phyloP scores from a whole-genome alignment of 2,329 filamentous ascomycete species.

The Sporothrix mexicana region DNA sequence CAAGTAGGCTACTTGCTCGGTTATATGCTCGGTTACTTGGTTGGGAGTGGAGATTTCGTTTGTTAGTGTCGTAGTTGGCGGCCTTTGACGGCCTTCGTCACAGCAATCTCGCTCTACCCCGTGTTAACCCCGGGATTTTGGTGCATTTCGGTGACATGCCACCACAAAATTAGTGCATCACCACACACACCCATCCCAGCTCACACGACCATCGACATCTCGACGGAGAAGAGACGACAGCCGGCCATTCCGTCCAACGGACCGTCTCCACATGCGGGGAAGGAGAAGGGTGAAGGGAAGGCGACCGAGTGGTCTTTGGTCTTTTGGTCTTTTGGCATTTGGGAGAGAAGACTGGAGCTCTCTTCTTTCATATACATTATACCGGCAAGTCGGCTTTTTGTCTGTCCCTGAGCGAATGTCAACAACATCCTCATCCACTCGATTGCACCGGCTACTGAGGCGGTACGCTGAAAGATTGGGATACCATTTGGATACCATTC shows the following conservation, averaged over 20 bases:
- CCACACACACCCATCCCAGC: background rate
- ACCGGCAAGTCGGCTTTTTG: slow-evolving; percentile 11
- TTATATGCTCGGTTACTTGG: background rate
- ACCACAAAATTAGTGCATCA: background rate
- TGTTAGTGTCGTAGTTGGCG: background rate
- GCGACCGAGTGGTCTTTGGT: too few relatives aligned
- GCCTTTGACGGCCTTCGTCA: background rate
- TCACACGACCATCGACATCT: background rate
- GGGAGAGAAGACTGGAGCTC: too few relatives aligned
- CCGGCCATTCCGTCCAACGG: background rate
- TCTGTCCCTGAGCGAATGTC: background rate
- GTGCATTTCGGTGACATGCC: too few relatives aligned
- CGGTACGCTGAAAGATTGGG: too few relatives aligned
- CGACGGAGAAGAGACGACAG: background rate
- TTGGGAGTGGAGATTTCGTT: background rate
- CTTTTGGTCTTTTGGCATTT: too few relatives aligned
- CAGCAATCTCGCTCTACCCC: background rate
- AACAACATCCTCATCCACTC: background rate
- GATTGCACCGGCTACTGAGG: slow-evolving; percentile 1
- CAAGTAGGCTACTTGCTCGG: background rate
- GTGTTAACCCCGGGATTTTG: background rate
- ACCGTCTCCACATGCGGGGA: slow-evolving; percentile 9
- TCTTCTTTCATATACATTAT: background rate
- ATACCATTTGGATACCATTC: too few relatives aligned
- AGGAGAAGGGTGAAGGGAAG: background rate